These are phyloP conservation scores for Rhynchosporium agropyri DNA, from an alignment of 2,329 filamentous ascomycete genomes.

Conservation along the genomic window DNA sequence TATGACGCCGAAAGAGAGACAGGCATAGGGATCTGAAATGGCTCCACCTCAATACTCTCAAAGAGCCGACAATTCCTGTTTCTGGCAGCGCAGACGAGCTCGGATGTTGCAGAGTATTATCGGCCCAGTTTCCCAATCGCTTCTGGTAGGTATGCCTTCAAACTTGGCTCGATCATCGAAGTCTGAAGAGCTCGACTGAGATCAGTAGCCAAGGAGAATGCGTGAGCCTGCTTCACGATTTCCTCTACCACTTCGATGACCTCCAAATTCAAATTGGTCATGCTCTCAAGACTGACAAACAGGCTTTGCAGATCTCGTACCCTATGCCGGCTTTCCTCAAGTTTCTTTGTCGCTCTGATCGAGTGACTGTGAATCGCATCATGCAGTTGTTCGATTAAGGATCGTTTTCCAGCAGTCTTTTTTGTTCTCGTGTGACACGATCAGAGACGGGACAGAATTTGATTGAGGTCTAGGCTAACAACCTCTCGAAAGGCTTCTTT, in stretches of 20 bases:
- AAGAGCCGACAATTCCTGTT: conserved; percentile 36
- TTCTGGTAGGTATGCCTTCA: conserved; percentile 32
- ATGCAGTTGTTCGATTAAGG: conserved; percentile 26
- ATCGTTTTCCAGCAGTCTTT: conserved; percentile 28
- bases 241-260: conserved; percentile 21
- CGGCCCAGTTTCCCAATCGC: conserved; percentile 40
- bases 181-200: conserved; percentile 22
- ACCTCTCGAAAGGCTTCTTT: conserved; percentile 33
- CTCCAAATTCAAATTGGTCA: conserved; percentile 4
- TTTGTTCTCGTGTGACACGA: conserved; percentile 29
- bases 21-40: conserved; percentile 30
- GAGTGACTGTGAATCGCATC: conserved; percentile 23
- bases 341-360: conserved; percentile 14
- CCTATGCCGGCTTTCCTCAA: conserved; percentile 4
- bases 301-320: conserved; percentile 22
- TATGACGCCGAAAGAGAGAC: conserved; percentile 4
- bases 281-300: conserved; percentile 27
- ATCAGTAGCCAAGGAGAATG: conserved; percentile 16
- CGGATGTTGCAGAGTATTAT: conserved; percentile 38
- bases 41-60: conserved; percentile 33
- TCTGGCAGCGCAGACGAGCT: conserved; percentile 37
- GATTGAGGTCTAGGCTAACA: conserved; percentile 32
- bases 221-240: conserved; percentile 24
- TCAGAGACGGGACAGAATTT: conserved; percentile 36
- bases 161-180: conserved; percentile 21